A percentile compares a stretch with the other conserved stretches of the same genome.
phyloP scores from a whole-genome alignment of 2,329 filamentous ascomycete genomes.

The Arthrocladium fulminans region DNA sequence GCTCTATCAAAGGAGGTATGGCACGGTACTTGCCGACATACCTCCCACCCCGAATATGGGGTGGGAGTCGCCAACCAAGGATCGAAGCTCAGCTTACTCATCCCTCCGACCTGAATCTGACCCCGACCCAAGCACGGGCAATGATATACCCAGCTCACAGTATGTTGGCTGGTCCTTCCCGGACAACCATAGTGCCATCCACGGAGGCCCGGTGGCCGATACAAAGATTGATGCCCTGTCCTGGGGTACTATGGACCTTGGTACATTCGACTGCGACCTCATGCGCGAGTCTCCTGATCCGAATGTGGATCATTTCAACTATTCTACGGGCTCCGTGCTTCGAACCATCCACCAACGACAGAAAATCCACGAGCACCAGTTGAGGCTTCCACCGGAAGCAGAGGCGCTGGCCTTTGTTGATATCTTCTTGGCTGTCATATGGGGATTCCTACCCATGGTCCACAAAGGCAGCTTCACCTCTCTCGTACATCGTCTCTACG shows the following conservation, averaged over 20 bases:
- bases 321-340: constrained; percentile 63
- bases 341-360: constrained; percentile 55
- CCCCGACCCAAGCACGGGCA: not conserved
- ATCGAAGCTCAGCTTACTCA: not conserved
- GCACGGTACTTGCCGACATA: constrained; percentile 11
- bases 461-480: constrained; percentile 65
- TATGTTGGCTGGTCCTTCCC: constrained; percentile 22
- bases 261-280: constrained; percentile 59
- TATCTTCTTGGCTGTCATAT: constrained; percentile 66
- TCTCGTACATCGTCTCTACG: constrained; percentile 64
- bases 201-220: constrained; percentile 47
- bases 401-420: constrained; percentile 61
- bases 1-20: constrained; percentile 54
- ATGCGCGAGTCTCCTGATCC: constrained; percentile 39
- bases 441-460: constrained; percentile 65
- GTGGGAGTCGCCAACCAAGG: not conserved
- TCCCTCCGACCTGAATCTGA: not conserved
- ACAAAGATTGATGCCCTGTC: constrained; percentile 70
- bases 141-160: constrained; percentile 13
- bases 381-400: constrained; percentile 54
- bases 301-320: constrained; percentile 51
- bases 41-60: constrained; percentile 7
- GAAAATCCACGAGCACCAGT: constrained; percentile 37
- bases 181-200: constrained; percentile 11
- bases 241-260: constrained; percentile 63